phyloP scores from a whole-genome alignment of 768 basidiomycete genomes.

The Myochromella boudieri region DNA sequence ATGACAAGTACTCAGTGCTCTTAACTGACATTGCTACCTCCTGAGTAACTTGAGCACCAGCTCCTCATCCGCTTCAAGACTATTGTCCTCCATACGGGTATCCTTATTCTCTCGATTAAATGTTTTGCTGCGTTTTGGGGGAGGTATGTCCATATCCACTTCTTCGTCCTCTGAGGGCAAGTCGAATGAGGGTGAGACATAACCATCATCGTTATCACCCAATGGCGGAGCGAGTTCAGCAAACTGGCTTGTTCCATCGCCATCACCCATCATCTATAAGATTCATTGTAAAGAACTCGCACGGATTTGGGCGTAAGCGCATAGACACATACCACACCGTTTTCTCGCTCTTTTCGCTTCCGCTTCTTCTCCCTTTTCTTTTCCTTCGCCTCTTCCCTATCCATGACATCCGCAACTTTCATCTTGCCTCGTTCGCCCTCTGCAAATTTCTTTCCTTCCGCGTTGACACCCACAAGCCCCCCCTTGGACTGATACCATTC shows the following conservation, averaged over 20 bases:
- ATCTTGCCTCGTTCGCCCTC: slow-evolving; percentile 74
- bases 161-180: slow-evolving; percentile 37
- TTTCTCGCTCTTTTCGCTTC: slow-evolving; percentile 82
- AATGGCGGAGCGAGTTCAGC: slow-evolving; percentile 37
- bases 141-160: slow-evolving; percentile 31
- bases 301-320: background rate
- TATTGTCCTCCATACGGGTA: slow-evolving; percentile 7
- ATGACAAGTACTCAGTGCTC: too few relatives aligned
- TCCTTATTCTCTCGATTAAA: slow-evolving; percentile 1
- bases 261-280: slow-evolving; percentile 22
- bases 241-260: slow-evolving; percentile 29
- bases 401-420: slow-evolving; percentile 64
- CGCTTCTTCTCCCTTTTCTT: slow-evolving; percentile 92
- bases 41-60: slow-evolving; percentile 63
- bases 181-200: slow-evolving; percentile 70
- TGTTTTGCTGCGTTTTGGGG: slow-evolving; percentile 26
- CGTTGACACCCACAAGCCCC: slow-evolving; percentile 61
- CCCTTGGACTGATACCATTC: slow-evolving; percentile 66
- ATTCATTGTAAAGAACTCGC: slow-evolving; percentile 1
- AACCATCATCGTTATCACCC: slow-evolving; percentile 55
- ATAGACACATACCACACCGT: slow-evolving; percentile 32
- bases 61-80: slow-evolving; percentile 44
- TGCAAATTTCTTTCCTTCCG: slow-evolving; percentile 68
- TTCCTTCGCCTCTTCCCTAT: slow-evolving; percentile 82
- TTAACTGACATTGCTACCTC: too few relatives aligned